phyloP scores from a whole-genome alignment of 352 stramenopile genomes.

The Phytophthora agathidicida region DNA sequence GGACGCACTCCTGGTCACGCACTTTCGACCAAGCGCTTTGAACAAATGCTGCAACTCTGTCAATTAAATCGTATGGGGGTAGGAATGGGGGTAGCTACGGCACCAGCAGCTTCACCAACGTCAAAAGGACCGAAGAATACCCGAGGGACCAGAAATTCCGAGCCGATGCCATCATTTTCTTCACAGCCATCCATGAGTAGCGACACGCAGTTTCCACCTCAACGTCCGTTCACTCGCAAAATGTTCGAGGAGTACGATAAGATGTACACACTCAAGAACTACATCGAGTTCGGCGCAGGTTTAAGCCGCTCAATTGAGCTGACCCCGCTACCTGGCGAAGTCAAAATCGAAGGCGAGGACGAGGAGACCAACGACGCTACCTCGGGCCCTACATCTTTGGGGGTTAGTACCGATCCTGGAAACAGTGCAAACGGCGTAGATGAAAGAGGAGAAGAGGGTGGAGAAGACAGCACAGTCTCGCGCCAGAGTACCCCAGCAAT shows the following conservation, averaged over 20 bases:
- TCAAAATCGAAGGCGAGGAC: constrained; percentile 21
- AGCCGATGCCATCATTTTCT: not conserved
- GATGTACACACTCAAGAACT: constrained; percentile 71
- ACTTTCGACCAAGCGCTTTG: constrained; percentile 69
- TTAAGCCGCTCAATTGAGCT: constrained; percentile 55
- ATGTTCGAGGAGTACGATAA: constrained; percentile 66
- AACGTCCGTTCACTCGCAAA: constrained; percentile 41
- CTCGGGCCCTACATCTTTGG: not conserved
- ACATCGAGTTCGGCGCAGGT: constrained; percentile 64
- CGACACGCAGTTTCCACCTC: constrained; percentile 42
- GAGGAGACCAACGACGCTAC: constrained; percentile 9
- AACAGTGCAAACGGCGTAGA: not conserved
- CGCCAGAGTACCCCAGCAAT: constrained; percentile 22
- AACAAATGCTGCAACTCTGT: constrained; percentile 66
- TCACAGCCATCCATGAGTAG: not conserved
- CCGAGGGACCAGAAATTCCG: constrained; percentile 2
- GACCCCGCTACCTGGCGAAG: constrained; percentile 16
- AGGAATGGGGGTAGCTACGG: constrained; percentile 32
- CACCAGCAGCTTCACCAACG: not conserved
- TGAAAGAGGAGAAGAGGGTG: not conserved
- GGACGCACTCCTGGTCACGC: constrained; percentile 36
- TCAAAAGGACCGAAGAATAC: not conserved
- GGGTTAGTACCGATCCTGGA: not conserved
- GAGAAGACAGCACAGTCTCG: not conserved
- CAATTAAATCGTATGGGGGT: constrained; percentile 58